Conservation (phyloP, 2,329 filamentous ascomycete genomes). For the Pseudogymnoascus pannorum region DNA sequence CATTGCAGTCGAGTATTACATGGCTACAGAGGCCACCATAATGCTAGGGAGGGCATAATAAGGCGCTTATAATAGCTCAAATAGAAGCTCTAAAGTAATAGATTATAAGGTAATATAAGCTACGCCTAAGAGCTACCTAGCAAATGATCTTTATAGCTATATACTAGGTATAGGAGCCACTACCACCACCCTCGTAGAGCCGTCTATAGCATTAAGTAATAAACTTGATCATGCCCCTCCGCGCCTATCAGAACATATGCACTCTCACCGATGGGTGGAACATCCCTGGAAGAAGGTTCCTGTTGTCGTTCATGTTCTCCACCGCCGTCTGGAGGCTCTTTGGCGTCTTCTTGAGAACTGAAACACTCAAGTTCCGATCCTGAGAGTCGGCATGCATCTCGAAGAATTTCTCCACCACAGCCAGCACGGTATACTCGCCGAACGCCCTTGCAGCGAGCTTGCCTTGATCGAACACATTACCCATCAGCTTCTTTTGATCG, state of each 20-base stretch:
- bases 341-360: conserved; percentile 27
- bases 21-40: not conserved
- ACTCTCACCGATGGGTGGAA: too few species aligned
- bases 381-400: conserved; percentile 23
- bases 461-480: too few species aligned
- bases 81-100: not conserved
- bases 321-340: conserved; percentile 26
- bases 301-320: conserved; percentile 29
- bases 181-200: not conserved
- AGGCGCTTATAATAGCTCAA: not conserved
- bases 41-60: not conserved
- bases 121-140: not conserved
- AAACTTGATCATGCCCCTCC: too few species aligned
- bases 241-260: too few species aligned
- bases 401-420: conserved; percentile 24
- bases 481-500: too few species aligned
- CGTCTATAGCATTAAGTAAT: too few species aligned
- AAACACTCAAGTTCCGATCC: conserved; percentile 24
- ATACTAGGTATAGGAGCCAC: not conserved
- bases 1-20: not conserved
- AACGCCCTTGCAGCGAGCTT: conserved; percentile 11
- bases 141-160: not conserved
- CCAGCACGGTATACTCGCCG: conserved; percentile 15
- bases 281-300: conserved; percentile 28
- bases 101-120: not conserved